These are phyloP conservation scores for Scleromitrula shiraiana DNA, from an alignment of 2,329 filamentous ascomycete genomes.

Conservation along the genomic window DNA sequence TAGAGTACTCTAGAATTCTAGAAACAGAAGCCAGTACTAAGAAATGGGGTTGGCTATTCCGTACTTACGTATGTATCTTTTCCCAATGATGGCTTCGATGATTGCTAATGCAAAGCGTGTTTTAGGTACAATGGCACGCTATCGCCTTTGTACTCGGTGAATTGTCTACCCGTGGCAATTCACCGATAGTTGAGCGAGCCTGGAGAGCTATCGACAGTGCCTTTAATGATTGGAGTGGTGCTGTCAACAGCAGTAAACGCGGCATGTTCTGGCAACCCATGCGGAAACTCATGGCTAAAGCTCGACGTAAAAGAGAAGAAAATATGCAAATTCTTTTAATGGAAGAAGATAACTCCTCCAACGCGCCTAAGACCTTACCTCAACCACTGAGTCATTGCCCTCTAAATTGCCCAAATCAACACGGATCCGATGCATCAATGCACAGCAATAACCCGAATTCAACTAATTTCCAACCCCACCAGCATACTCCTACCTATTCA, in stretches of 20 bases:
- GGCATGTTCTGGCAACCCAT: constrained; percentile 58
- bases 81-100: background rate
- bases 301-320: constrained; percentile 43
- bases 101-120: background rate
- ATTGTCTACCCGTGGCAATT: constrained; percentile 30
- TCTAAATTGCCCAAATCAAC: too few species aligned
- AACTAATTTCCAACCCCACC: background rate
- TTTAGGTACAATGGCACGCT: constrained; percentile 35
- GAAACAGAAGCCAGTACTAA: constrained; percentile 32
- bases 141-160: constrained; percentile 37
- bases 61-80: constrained; percentile 27
- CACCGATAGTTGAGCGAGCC: constrained; percentile 33
- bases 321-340: constrained; percentile 32
- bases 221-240: constrained; percentile 22
- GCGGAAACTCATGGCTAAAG: constrained; percentile 51
- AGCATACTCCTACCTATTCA: background rate
- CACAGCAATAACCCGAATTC: background rate
- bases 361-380: too few species aligned
- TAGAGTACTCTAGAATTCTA: constrained; percentile 34
- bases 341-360: background rate
- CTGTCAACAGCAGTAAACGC: constrained; percentile 33
- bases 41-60: constrained; percentile 35
- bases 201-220: constrained; percentile 34
- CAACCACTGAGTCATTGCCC: too few species aligned
- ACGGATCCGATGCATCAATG: too few species aligned